These are phyloP conservation scores for Ceratonia siliqua DNA, from an alignment of 306 rosid genomes.

Conservation along the genomic window DNA sequence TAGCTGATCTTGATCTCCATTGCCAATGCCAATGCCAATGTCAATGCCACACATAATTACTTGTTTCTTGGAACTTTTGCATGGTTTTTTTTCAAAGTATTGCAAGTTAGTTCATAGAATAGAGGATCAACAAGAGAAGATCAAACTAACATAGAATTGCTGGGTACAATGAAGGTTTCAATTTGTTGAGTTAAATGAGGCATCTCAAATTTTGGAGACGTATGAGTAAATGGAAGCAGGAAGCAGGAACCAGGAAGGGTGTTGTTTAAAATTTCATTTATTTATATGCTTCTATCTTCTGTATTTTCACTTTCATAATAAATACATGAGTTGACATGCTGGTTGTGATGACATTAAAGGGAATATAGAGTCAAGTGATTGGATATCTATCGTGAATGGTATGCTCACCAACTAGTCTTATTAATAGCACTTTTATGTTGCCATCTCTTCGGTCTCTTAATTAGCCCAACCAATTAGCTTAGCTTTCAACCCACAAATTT, in stretches of 20 bases:
- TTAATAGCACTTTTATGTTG: no score
- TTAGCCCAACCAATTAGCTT: no score
- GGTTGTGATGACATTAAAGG: slow-evolving; percentile 2
- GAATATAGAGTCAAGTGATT: neutral
- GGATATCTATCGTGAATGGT: neutral
- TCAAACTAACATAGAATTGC: slow-evolving; percentile 10
- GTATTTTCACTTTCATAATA: slow-evolving; percentile 27
- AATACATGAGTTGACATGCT: slow-evolving; percentile 7
- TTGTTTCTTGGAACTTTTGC: neutral
- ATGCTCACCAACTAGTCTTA: slow-evolving; percentile 27
- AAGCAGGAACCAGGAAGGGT: slow-evolving; percentile 3
- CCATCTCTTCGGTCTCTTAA: no score
- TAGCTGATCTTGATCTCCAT: slow-evolving; percentile 49
- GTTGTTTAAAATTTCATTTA: neutral
- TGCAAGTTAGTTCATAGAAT: slow-evolving; percentile 15
- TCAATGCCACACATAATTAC: neutral
- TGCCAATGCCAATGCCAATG: no score
- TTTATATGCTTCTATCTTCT: neutral
- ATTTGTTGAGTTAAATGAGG: slow-evolving; percentile 3
- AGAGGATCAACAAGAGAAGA: slow-evolving; percentile 18
- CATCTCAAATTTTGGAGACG: slow-evolving; percentile 25
- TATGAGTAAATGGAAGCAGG: slow-evolving; percentile 2
- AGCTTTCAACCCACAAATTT: no score
- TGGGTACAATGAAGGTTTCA: neutral
- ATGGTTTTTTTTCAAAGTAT: slow-evolving; percentile 18